phyloP scores from a whole-genome alignment of 1,284 basidiomycete genomes.

The Hymenochaete sp. region DNA sequence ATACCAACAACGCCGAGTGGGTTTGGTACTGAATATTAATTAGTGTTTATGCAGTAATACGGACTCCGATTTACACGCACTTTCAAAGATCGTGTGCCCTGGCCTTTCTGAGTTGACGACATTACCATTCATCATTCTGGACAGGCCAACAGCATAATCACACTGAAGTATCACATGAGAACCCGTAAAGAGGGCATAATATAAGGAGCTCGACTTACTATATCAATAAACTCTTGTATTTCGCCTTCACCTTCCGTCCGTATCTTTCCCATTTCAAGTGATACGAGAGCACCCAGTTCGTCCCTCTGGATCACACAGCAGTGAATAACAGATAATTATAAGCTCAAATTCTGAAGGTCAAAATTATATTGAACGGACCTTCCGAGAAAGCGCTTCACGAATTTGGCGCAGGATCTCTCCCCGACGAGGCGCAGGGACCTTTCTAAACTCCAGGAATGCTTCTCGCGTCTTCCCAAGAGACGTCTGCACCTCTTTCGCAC shows the following conservation, averaged over 20 bases:
- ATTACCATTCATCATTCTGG: constrained; percentile 85
- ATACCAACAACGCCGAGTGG: constrained; percentile 91
- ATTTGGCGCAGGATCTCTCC: constrained; percentile 88
- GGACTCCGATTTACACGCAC: constrained; percentile 29
- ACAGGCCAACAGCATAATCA: constrained; percentile 76
- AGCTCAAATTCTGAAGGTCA: not conserved
- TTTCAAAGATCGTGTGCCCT: constrained; percentile 87
- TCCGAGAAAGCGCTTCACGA: constrained; percentile 69
- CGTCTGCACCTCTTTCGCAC: constrained; percentile 56
- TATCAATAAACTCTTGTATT: constrained; percentile 92
- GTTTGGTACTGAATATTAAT: constrained; percentile 62
- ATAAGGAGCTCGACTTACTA: constrained; percentile 40
- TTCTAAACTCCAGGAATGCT: constrained; percentile 65
- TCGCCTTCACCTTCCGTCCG: constrained; percentile 87
- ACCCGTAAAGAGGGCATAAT: not conserved
- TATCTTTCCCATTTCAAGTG: constrained; percentile 96
- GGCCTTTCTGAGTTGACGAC: constrained; percentile 80
- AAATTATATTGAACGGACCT: constrained; percentile 38
- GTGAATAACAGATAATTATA: not conserved
- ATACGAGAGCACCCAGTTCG: constrained; percentile 75
- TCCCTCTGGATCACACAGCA: constrained; percentile 42
- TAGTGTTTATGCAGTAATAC: constrained; percentile 5
- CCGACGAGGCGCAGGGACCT: constrained; percentile 76
- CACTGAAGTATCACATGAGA: constrained; percentile 30
- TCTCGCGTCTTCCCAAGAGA: constrained; percentile 58